Evolutionary conservation across 1,139 yeast genomes (phyloP).

Genomic region (Wickerhamiella infanticola): DNA sequence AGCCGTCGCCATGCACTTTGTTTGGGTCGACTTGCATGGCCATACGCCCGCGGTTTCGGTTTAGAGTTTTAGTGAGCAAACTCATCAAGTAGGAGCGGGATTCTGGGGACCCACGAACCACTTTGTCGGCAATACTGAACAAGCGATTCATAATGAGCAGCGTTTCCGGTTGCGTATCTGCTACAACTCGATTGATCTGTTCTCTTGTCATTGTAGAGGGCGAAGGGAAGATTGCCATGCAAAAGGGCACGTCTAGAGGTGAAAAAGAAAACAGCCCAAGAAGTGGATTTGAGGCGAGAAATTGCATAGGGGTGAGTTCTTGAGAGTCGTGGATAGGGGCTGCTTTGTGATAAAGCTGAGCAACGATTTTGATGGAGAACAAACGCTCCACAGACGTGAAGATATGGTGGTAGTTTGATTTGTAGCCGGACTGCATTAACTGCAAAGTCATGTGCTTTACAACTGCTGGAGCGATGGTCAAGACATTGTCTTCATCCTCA

Average conservation of each 20-base stretch:
- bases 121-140: slow-evolving; percentile 52
- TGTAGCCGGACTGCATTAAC: background rate
- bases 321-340: background rate
- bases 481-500: background rate
- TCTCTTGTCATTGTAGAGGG: background rate
- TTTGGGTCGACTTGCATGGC: slow-evolving; percentile 69
- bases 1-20: slow-evolving; percentile 59
- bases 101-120: slow-evolving; percentile 57
- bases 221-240: background rate
- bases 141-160: slow-evolving; percentile 25
- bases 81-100: slow-evolving; percentile 48
- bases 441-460: background rate
- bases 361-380: background rate
- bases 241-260: background rate
- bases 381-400: background rate
- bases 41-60: slow-evolving; percentile 70
- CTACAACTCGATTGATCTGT: slow-evolving; percentile 7
- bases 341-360: background rate
- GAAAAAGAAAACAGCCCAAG: background rate
- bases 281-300: background rate
- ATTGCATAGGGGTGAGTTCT: background rate
- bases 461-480: background rate
- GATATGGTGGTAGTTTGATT: background rate
- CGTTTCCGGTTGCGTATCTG: slow-evolving; percentile 19
- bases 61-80: slow-evolving; percentile 58